Base-by-base conservation (phyloP, 306 rosid genomes). In the Hippophae tibetana region DNA sequence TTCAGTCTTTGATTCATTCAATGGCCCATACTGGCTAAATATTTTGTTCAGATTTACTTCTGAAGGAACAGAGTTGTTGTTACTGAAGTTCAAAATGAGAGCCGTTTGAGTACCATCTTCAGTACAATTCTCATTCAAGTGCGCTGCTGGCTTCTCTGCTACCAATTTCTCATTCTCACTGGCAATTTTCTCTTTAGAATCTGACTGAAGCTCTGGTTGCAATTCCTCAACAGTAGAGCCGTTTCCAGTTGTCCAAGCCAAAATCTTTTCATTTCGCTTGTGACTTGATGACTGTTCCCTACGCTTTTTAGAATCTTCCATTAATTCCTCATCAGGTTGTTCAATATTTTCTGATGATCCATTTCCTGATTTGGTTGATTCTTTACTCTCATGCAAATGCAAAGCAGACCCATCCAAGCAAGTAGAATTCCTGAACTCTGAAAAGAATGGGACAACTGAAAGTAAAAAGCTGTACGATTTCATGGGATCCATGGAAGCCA, bases 1-100 rank as follows among this genome's bases (percentile, higher is more conserved):
- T 71, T 82, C 85, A 10, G 98, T 87, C 84, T 75, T 68, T 0
- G 83, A 75, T 74, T 80, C 88, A 51, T 70, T 69, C 73, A 87
- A 56, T 10, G 89, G 65, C 2, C 87, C 95, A 12, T 66, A 85
- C 11, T 66, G 71, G 60, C 82, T 59, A 59, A 85, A 90, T 60
- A 83, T 90, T 46, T 71, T 61, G 43, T 79, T 87, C 61, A 90
- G 86, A 64, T 78, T 65, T 42, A 61, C 13, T 67, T 70, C 67
- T 10, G 96, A 78, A 69, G 89, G 95, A 54, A 83, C 74, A 10
- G 87, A 79, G 58, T 79, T 76, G 47, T 71, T 64, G 71, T 58
- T 76, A 43, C 82, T 67, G 46, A 90, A 90, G 70, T 82, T 84
- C 62, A 90, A 74, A 70, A 84, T 76, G 60, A 87, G 73, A 31